Base-by-base conservation (phyloP, 148 eudicot species). In the Tetragonia tetragonoides region DNA sequence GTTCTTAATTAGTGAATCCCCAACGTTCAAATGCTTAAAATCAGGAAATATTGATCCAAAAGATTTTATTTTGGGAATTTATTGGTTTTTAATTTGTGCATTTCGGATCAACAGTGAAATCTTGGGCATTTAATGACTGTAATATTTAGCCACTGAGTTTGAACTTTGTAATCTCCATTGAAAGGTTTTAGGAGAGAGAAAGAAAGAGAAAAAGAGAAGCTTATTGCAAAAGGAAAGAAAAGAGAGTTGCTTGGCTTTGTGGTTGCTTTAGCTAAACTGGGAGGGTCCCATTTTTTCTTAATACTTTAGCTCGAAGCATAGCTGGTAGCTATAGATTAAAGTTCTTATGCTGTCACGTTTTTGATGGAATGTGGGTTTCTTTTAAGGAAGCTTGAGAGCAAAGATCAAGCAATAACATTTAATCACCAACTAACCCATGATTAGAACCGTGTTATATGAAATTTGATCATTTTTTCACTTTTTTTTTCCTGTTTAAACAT, bases 361-460 rank as follows among this genome's bases (percentile, higher is more conserved):
- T 76, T 75, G 69, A 80, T 73, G 74, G 82, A 75, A 74, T 82
- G 61, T 76, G 51, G 80, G 68, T 77, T 81, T 62, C 76, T 47
- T 24, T 41, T 38, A 47, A 14, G 21, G 76, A 81, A 76, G 82
- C 88, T 90, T 87, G 64, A 70, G 74, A 66, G 76, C 77, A 57
- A 85, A 89, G 87, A 79, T 88, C 83, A 88, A 84, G 87, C 85
- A 49, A 62, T 40, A 84, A 80, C 70, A 56, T 41, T 73, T 88
- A 84, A 80, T 87, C 88, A 79, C 70, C 88, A 90, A 92, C 90
- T 81, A 89, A 89, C 14, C 77, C 68, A 79, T 88, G 85, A 83
- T 71, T 87, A 75, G 17, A 70, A 79, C 68, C 56, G 34, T 28
- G 34, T 28, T 28, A 28, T 75, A 24, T 84, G 62, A 68, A 64